phyloP scores from a whole-genome alignment of 345 rosid genomes.

The Euphorbia lathyris region DNA sequence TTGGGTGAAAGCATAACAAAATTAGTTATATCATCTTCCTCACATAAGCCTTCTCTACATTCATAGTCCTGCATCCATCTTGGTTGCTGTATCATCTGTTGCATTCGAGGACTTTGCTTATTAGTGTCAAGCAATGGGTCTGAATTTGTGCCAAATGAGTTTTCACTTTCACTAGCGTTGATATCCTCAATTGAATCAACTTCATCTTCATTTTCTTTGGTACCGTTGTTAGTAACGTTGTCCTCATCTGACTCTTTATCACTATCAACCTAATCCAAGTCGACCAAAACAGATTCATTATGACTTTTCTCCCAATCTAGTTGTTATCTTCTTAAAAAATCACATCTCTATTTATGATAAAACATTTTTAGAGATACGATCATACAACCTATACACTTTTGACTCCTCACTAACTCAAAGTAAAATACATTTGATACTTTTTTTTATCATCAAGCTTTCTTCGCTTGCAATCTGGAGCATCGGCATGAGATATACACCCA shows the following conservation, averaged over 20 bases:
- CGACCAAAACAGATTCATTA: background rate
- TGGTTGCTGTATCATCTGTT: background rate
- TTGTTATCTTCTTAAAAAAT: background rate
- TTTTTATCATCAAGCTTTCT: too few species aligned
- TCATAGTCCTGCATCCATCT: conserved; percentile 9
- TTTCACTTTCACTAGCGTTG: background rate
- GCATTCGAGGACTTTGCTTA: background rate
- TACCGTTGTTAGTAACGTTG: too few species aligned
- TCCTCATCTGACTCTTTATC: background rate
- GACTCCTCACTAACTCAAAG: too few species aligned
- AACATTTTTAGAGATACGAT: background rate
- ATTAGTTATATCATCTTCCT: conserved; percentile 1
- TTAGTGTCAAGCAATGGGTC: background rate
- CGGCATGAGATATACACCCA: too few species aligned
- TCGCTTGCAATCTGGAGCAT: too few species aligned
- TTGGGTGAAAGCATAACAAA: background rate
- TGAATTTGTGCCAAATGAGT: background rate
- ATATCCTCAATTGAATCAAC: background rate
- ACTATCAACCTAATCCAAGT: background rate
- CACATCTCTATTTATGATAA: conserved; percentile 3
- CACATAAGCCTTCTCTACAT: background rate
- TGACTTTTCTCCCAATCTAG: background rate
- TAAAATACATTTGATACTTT: too few species aligned
- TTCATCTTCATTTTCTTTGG: background rate
- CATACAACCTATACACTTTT: background rate